Evolutionary conservation across 139 green algal species (phyloP).

Genomic region (Picochlorum sp.): DNA sequence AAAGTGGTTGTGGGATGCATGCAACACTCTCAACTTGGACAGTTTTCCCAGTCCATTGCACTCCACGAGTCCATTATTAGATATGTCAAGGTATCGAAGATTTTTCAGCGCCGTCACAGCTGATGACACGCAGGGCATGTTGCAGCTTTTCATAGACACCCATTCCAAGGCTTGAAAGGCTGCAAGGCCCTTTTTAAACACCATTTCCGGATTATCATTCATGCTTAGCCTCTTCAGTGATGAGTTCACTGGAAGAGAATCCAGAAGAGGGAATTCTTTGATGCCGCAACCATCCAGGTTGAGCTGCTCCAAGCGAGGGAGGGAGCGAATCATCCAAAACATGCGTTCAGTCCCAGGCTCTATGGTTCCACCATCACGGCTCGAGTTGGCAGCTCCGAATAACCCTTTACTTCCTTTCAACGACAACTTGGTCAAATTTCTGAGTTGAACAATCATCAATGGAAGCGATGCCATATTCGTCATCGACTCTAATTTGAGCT

Average conservation of each 20-base stretch:
- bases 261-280: not conserved
- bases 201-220: not conserved
- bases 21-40: not conserved
- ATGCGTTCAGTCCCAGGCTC: constrained; percentile 1
- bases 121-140: constrained; percentile 1
- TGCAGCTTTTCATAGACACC: constrained; percentile 1
- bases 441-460: not conserved
- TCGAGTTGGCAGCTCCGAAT: not conserved
- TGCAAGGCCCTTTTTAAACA: not conserved
- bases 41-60: not conserved
- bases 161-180: not conserved
- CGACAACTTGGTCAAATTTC: not conserved
- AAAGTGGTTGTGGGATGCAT: constrained; percentile 4
- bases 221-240: constrained; percentile 1
- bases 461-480: not conserved
- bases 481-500: not conserved
- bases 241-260: not conserved
- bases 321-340: constrained; percentile 6
- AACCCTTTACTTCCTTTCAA: not conserved
- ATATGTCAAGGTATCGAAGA: constrained; percentile 4
- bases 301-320: not conserved
- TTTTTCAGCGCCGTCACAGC: not conserved
- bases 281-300: constrained; percentile 1
- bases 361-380: not conserved
- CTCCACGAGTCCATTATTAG: constrained; percentile 6